Base-by-base conservation (phyloP, 257 asterid genomes). In the Gentiana dahurica region DNA sequence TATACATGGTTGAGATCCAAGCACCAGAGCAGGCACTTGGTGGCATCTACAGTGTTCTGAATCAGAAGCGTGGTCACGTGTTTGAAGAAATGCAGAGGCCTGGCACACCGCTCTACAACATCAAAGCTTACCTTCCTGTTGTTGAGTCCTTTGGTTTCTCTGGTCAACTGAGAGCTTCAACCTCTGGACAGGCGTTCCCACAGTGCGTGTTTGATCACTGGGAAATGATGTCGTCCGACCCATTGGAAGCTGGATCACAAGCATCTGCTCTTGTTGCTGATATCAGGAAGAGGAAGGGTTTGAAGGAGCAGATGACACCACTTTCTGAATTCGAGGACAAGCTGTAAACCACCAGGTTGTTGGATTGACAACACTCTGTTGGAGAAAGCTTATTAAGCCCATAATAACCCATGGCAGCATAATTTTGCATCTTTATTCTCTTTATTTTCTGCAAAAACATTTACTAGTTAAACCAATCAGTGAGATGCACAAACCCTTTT, bases 31-130 rank as follows among this genome's bases (percentile, higher is more conserved):
- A 69, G 53, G 76, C 73, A 34, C 76, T 74, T 12, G 79, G 79
- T 38, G 79, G 76, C 35, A 74, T 74, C 13, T 74, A 74, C 53
- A 67, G 76, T 66, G 73, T 74, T 59, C 70, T 74, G 68, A 74
- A 74, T 44, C 79, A 74, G 75, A 74, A 74, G 54, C 80, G 80
- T 55, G 80, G 80, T 2, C 80, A 74, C 7, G 80, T 74, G 57
- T 74, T 74, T 7, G 80, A 70, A 66, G 80, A 74, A 58, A 69
- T 74, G 76, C 80, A 75, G 69, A 67, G 80, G 74, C 80, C 64
- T 2, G 74, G 80, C 3, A 75, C 77, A 1, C 80, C 77, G 12
- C 71, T 75, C 15, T 75, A 75, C 69, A 75, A 75, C 74, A 75
- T 75, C 66, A 75, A 70, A 71, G 80, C 80, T 3, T 75, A 75